Percentiles rank a stretch among this genome's conserved stretches.
phyloP scores from a whole-genome alignment of 139 green algal species.

The Limnomonas spitsbergensis region DNA sequence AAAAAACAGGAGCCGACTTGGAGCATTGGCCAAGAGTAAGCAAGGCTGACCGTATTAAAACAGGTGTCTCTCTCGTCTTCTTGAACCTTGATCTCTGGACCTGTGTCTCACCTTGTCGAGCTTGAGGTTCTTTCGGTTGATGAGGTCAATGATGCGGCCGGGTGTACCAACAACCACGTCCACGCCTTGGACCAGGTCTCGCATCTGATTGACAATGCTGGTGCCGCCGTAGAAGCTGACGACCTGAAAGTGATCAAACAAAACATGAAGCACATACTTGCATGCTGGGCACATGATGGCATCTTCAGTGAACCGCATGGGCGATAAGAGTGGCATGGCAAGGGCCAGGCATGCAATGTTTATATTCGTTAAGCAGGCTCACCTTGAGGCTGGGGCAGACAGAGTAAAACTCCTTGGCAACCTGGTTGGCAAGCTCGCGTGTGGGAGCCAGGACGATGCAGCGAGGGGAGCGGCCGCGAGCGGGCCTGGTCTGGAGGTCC shows the following conservation, averaged over 20 bases:
- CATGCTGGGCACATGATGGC: too few species aligned
- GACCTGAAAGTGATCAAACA: too few species aligned
- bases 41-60: too few species aligned
- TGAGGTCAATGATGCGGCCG: conserved; percentile 93
- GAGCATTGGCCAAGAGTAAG: too few species aligned
- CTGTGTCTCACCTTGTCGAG: conserved; percentile 66
- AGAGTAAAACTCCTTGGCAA: conserved; percentile 87
- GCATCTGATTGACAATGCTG: conserved; percentile 62
- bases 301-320: too few species aligned
- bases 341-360: too few species aligned
- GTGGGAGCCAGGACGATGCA: conserved; percentile 93
- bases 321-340: too few species aligned
- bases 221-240: conserved; percentile 83
- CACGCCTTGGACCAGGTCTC: conserved; percentile 69
- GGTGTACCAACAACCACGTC: conserved; percentile 97
- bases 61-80: too few species aligned
- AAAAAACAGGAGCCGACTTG: too few species aligned
- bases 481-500: not conserved
- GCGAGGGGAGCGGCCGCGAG: conserved; percentile 55
- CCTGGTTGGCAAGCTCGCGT: conserved; percentile 96
- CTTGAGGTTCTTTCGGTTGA: conserved; percentile 74
- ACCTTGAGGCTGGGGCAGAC: conserved; percentile 64
- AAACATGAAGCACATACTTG: too few species aligned
- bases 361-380: too few species aligned
- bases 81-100: too few species aligned